Percentiles rank a stretch among this genome's conserved stretches.
phyloP scores from a whole-genome alignment of 1,284 basidiomycete species.

The Takashimella tepidaria region DNA sequence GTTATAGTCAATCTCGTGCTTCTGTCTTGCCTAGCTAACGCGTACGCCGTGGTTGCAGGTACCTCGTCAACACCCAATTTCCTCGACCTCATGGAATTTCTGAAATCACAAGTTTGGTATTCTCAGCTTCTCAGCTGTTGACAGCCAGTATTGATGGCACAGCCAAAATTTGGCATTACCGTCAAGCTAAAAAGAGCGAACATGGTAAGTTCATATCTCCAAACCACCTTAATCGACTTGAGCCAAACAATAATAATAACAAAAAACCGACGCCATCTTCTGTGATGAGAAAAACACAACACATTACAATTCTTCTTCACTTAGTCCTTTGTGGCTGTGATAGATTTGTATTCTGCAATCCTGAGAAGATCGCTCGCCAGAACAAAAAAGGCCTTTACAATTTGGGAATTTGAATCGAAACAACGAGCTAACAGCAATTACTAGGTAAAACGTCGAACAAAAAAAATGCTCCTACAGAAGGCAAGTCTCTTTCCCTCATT shows the following conservation, averaged over 20 bases:
- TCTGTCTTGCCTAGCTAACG: too few species aligned
- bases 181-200: constrained; percentile 38
- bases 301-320: constrained; percentile 44
- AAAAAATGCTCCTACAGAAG: constrained; percentile 29
- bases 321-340: constrained; percentile 32
- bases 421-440: neutral
- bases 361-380: constrained; percentile 25
- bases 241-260: too few species aligned
- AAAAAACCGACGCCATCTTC: constrained; percentile 12
- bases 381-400: too few species aligned
- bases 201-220: constrained; percentile 46
- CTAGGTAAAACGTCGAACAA: constrained; percentile 35
- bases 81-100: constrained; percentile 76
- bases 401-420: neutral
- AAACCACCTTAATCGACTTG: neutral
- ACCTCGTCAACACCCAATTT: constrained; percentile 72
- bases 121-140: constrained; percentile 49
- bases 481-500: constrained; percentile 30
- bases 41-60: too few species aligned
- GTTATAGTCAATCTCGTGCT: too few species aligned
- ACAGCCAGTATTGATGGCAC: constrained; percentile 46
- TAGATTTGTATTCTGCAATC: constrained; percentile 48
- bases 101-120: constrained; percentile 64
- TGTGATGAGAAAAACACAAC: constrained; percentile 43
- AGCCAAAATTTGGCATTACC: constrained; percentile 50